These are phyloP conservation scores for Trichoderma gracile DNA, from an alignment of 2,329 filamentous ascomycete genomes.

Conservation along the genomic window DNA sequence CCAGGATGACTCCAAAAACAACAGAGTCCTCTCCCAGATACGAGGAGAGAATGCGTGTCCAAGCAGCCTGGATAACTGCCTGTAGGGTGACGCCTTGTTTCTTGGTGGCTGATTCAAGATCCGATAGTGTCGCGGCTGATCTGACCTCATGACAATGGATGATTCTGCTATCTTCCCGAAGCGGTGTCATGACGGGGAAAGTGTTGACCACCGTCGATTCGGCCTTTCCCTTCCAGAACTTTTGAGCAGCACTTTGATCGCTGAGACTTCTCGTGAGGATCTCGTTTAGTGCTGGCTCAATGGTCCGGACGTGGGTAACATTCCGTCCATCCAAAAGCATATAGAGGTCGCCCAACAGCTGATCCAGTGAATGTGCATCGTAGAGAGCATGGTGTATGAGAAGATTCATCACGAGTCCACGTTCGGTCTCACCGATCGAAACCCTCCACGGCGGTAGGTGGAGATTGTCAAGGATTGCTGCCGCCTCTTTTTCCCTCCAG, in stretches of 20 bases:
- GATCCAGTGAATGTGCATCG: conserved; percentile 72
- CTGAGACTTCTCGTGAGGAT: conserved; percentile 43
- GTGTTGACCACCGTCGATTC: conserved; percentile 58
- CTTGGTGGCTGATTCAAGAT: conserved; percentile 59
- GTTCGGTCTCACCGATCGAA: conserved; percentile 43
- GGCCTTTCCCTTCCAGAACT: conserved; percentile 65
- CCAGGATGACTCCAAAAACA: conserved; percentile 78
- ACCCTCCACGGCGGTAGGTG: conserved; percentile 65
- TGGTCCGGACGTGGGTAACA: conserved; percentile 25
- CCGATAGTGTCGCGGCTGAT: conserved; percentile 43
- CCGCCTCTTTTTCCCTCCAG: conserved; percentile 42
- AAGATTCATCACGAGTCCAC: conserved; percentile 43
- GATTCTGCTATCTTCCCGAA: conserved; percentile 43
- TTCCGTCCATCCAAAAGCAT: conserved; percentile 32
- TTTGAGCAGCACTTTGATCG: conserved; percentile 40
- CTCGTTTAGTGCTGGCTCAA: conserved; percentile 43
- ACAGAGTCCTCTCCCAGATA: conserved; percentile 75
- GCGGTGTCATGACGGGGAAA: conserved; percentile 76
- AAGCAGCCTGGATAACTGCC: conserved; percentile 72
- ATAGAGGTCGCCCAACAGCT: conserved; percentile 62
- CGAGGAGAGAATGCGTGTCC: conserved; percentile 71
- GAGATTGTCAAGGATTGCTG: conserved; percentile 45
- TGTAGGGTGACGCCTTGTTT: conserved; percentile 69
- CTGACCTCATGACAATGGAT: conserved; percentile 38
- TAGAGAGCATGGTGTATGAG: conserved; percentile 79